Evolutionary conservation across 2,329 filamentous ascomycete genomes (phyloP).

Genomic region (Calonectria naviculata): DNA sequence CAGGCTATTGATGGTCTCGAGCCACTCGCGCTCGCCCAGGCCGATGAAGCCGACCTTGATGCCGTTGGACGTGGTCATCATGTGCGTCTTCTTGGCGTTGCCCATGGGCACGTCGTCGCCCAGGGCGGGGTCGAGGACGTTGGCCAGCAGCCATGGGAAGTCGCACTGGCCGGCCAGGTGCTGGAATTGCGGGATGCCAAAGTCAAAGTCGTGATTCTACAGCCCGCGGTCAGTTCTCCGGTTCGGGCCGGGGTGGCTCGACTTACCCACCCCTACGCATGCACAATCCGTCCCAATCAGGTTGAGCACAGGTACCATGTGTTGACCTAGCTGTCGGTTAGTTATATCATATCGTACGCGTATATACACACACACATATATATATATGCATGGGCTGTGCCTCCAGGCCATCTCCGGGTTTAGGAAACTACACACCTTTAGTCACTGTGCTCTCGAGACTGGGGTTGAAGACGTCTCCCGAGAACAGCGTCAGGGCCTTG

Average conservation of each 20-base stretch:
- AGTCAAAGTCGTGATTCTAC: constrained; percentile 92
- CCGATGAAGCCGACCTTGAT: constrained; percentile 89
- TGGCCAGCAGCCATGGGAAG: constrained; percentile 92
- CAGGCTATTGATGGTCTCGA: constrained; percentile 88
- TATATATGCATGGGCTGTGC: not conserved
- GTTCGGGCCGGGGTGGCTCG: constrained; percentile 27
- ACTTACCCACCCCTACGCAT: constrained; percentile 78
- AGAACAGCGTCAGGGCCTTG: constrained; percentile 82
- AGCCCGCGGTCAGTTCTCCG: constrained; percentile 18
- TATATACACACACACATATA: not conserved
- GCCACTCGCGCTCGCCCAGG: constrained; percentile 87
- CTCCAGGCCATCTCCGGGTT: not conserved
- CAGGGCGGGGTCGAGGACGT: constrained; percentile 85
- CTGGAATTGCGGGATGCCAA: constrained; percentile 84
- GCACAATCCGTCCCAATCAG: constrained; percentile 80
- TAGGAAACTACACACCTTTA: constrained; percentile 68
- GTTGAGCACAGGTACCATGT: constrained; percentile 91
- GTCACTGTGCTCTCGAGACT: constrained; percentile 90
- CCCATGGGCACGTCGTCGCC: constrained; percentile 81
- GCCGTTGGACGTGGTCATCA: constrained; percentile 84
- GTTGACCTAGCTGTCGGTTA: constrained; percentile 64
- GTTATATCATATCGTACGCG: constrained; percentile 2
- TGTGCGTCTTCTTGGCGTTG: constrained; percentile 78
- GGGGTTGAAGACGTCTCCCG: constrained; percentile 92
- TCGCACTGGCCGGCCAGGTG: constrained; percentile 78